These are phyloP conservation scores for Kurtzmaniella cleridarum DNA, from an alignment of 805 yeast species.

Conservation along the genomic window DNA sequence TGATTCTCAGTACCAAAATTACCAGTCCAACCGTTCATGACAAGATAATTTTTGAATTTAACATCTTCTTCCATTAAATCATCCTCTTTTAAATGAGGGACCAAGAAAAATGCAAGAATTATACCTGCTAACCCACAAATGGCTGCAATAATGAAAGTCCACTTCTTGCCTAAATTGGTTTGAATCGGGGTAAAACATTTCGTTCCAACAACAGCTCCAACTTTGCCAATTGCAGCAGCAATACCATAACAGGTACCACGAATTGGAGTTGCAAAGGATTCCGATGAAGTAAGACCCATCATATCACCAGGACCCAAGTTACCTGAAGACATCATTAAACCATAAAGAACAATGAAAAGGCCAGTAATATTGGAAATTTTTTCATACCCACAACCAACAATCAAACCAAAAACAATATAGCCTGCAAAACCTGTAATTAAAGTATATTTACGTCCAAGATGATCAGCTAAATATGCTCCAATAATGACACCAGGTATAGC, in stretches of 20 bases:
- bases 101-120: conserved; percentile 49
- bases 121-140: conserved; percentile 65
- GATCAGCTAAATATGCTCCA: conserved; percentile 63
- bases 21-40: conserved; percentile 56
- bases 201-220: conserved; percentile 82
- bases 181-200: conserved; percentile 67
- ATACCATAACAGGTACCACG: conserved; percentile 74
- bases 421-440: conserved; percentile 68
- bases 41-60: conserved; percentile 53
- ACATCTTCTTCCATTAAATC: conserved; percentile 63
- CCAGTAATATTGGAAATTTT: conserved; percentile 53
- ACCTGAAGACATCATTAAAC: conserved; percentile 64
- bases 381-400: conserved; percentile 60
- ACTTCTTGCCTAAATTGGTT: conserved; percentile 54
- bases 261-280: conserved; percentile 69
- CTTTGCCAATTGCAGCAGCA: conserved; percentile 76
- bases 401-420: conserved; percentile 64
- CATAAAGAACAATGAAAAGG: conserved; percentile 66
- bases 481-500: conserved; percentile 69
- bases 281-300: conserved; percentile 58
- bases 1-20: conserved; percentile 31
- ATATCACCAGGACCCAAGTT: conserved; percentile 77
- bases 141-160: conserved; percentile 82
- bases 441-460: conserved; percentile 66
- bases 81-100: conserved; percentile 68